These are phyloP conservation scores for Albifimbria verrucaria DNA, from an alignment of 2,329 filamentous ascomycete species.

Conservation along the genomic window DNA sequence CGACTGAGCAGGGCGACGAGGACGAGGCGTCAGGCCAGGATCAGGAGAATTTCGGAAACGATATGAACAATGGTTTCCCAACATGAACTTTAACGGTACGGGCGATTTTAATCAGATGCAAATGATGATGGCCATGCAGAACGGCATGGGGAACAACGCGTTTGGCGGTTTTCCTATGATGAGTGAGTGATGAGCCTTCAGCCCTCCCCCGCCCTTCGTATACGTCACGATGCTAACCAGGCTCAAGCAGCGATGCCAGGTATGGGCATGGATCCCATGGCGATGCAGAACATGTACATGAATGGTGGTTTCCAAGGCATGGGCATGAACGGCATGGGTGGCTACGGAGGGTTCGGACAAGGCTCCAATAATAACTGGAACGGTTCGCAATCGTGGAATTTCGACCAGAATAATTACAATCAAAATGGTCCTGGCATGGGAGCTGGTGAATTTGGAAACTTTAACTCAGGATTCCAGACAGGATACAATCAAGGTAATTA, in stretches of 20 bases:
- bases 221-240: neutral
- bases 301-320: conserved; percentile 75
- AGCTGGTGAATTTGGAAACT: conserved; percentile 75
- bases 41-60: conserved; percentile 30
- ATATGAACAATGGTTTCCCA: conserved; percentile 48
- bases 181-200: conserved; percentile 78
- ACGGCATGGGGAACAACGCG: conserved; percentile 55
- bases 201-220: too few species aligned
- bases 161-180: conserved; percentile 73
- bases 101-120: conserved; percentile 75
- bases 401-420: conserved; percentile 87
- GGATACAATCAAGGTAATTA: conserved; percentile 82
- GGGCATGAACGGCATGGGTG: conserved; percentile 76
- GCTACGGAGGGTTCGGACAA: conserved; percentile 58
- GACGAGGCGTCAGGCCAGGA: conserved; percentile 26
- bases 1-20: conserved; percentile 16
- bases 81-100: conserved; percentile 58
- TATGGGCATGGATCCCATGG: conserved; percentile 81
- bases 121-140: conserved; percentile 75
- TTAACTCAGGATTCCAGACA: conserved; percentile 75
- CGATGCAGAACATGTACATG: conserved; percentile 76
- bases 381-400: conserved; percentile 78
- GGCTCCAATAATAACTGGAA: conserved; percentile 78
- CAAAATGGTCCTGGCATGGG: conserved; percentile 79
- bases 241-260: conserved; percentile 64